Conservation (phyloP, 805 yeast genomes). For the Millerago galiae region DNA sequence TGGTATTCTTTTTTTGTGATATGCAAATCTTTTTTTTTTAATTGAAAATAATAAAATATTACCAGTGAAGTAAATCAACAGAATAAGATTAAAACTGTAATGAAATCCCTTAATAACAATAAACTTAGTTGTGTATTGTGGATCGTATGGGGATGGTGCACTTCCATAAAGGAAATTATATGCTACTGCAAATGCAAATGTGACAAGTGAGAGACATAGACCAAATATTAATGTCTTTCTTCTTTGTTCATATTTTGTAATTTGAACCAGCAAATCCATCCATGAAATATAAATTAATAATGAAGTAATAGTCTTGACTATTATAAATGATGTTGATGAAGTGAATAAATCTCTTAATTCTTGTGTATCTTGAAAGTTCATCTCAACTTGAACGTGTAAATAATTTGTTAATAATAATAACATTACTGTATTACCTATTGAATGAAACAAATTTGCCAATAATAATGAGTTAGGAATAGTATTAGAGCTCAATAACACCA, state of each 20-base stretch:
- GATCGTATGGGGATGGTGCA: conserved; percentile 5
- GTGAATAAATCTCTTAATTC: conserved; percentile 34
- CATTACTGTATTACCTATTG: conserved; percentile 47
- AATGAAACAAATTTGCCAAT: conserved; percentile 49
- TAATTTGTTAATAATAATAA: conserved; percentile 39
- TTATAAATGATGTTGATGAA: conserved; percentile 29
- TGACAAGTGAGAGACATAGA: conserved; percentile 24
- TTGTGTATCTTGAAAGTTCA: conserved; percentile 47
- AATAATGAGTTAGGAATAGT: conserved; percentile 53
- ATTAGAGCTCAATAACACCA: conserved; percentile 48
- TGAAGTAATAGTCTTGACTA: conserved; percentile 36
- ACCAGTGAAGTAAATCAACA: conserved; percentile 26
- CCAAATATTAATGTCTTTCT: conserved; percentile 28
- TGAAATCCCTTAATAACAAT: conserved; percentile 24
- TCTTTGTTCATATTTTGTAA: conserved; percentile 27
- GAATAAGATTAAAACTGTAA: conserved; percentile 25
- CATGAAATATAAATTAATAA: conserved; percentile 47
- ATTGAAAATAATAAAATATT: conserved; percentile 32
- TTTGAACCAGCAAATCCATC: conserved; percentile 42
- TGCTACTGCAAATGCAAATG: conserved; percentile 22
- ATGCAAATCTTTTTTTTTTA: conserved; percentile 37
- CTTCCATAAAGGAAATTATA: conserved; percentile 10
- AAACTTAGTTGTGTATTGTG: not conserved
- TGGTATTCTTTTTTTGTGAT: conserved; percentile 39
- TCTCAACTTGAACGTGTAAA: conserved; percentile 43